phyloP scores from a whole-genome alignment of 1,284 basidiomycete genomes.

The Sphagnurus paluster region DNA sequence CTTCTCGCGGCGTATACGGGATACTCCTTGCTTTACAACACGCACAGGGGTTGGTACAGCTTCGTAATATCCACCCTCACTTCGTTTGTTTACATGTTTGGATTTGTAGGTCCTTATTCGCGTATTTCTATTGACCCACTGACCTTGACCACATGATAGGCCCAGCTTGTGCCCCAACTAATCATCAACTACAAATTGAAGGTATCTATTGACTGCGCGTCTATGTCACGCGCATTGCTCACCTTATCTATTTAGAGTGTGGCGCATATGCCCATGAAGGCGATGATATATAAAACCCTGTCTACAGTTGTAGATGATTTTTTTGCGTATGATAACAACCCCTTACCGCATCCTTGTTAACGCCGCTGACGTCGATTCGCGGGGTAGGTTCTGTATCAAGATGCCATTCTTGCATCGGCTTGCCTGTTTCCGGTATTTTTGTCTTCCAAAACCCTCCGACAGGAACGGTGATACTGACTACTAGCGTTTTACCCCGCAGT shows the following conservation, averaged over 20 bases:
- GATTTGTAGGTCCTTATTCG: conserved; percentile 70
- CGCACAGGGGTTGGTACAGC: conserved; percentile 93
- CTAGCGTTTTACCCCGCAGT: conserved; percentile 30
- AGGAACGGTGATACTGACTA: conserved; percentile 19
- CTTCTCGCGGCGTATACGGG: conserved; percentile 83
- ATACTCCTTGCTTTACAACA: conserved; percentile 89
- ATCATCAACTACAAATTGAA: conserved; percentile 98
- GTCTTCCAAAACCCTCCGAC: conserved; percentile 12
- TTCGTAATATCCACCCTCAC: conserved; percentile 89
- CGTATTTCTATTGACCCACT: conserved; percentile 13
- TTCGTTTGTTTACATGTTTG: conserved; percentile 94
- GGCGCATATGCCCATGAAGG: conserved; percentile 94
- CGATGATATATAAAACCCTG: conserved; percentile 94
- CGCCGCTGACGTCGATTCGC: conserved; percentile 13
- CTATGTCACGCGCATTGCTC: background rate
- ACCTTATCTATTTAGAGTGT: conserved; percentile 56
- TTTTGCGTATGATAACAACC: conserved; percentile 64
- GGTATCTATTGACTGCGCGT: conserved; percentile 40
- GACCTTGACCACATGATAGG: conserved; percentile 42
- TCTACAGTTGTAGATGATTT: conserved; percentile 92
- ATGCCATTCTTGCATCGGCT: conserved; percentile 94
- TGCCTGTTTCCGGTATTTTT: conserved; percentile 70
- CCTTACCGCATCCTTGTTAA: background rate
- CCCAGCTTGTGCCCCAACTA: conserved; percentile 88
- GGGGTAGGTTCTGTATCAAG: conserved; percentile 82